Conservation (phyloP, 352 stramenopile genomes). For the Pythium myriotylum region DNA sequence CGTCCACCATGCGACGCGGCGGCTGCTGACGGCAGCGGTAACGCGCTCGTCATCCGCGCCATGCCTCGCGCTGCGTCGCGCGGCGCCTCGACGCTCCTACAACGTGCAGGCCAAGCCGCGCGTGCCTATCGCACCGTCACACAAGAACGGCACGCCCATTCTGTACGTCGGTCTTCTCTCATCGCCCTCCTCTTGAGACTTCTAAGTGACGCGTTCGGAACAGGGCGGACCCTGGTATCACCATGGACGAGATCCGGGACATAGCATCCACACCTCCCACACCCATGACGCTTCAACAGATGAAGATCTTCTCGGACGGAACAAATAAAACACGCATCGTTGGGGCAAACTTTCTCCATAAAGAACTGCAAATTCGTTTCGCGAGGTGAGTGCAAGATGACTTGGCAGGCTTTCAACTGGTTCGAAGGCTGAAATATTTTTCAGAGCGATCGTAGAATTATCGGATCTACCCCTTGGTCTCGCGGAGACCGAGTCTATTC, state of each 20-base stretch:
- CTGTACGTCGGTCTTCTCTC: slow-evolving; percentile 9
- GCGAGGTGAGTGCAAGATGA: slow-evolving; percentile 37
- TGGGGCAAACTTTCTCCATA: slow-evolving; percentile 72
- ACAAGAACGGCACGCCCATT: slow-evolving; percentile 29
- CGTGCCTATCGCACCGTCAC: slow-evolving; percentile 15
- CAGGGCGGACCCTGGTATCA: slow-evolving; percentile 33
- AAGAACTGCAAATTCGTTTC: slow-evolving; percentile 79
- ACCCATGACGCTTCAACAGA: slow-evolving; percentile 78
- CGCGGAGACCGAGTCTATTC: slow-evolving; percentile 61
- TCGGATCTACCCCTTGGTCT: slow-evolving; percentile 71
- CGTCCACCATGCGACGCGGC: background rate
- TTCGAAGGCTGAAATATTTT: no score
- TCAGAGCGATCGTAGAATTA: slow-evolving; percentile 70
- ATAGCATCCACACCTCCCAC: slow-evolving; percentile 58
- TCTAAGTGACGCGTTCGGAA: background rate
- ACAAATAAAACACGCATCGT: slow-evolving; percentile 63
- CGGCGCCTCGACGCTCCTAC: slow-evolving; percentile 9
- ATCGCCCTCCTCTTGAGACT: no score
- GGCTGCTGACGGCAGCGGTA: background rate
- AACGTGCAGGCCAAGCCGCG: background rate
- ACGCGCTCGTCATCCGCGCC: background rate
- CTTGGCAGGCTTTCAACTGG: no score
- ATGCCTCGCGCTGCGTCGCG: background rate
- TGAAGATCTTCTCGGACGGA: slow-evolving; percentile 75
- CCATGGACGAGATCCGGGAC: slow-evolving; percentile 66